These are phyloP conservation scores for Beta vulgaris DNA, from an alignment of 148 eudicot genomes.

Conservation along the genomic window DNA sequence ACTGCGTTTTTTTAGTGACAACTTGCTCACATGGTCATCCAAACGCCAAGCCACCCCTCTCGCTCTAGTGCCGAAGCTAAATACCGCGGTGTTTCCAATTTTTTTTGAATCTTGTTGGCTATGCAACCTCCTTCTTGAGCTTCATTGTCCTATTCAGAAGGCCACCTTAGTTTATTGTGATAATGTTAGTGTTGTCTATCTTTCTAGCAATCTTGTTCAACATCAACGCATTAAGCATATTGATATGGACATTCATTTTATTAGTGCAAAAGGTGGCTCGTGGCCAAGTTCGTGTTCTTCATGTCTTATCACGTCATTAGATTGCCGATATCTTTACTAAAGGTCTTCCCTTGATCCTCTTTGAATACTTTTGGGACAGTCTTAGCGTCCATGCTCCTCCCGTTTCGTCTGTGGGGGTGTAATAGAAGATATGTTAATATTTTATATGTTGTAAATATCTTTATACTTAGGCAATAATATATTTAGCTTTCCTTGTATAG, in stretches of 20 bases:
- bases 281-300: background rate
- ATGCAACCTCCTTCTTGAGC: too few species aligned
- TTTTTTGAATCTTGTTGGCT: too few species aligned
- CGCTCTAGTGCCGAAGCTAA: background rate
- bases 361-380: background rate
- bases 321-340: background rate
- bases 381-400: background rate
- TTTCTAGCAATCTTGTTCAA: background rate
- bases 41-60: background rate
- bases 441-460: too few species aligned
- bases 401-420: too few species aligned
- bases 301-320: background rate
- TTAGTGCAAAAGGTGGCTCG: background rate
- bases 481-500: too few species aligned
- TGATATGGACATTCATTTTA: too few species aligned
- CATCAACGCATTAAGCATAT: background rate
- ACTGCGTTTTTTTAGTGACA: background rate
- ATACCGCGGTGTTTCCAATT: too few species aligned
- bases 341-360: background rate
- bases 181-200: too few species aligned
- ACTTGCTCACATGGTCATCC: background rate
- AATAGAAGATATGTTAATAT: too few species aligned
- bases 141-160: too few species aligned
- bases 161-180: too few species aligned
- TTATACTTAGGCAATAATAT: too few species aligned